Evolutionary conservation across 495 filamentous ascomycete genomes (phyloP).

Genomic region (Aspergillus homomorphus): DNA sequence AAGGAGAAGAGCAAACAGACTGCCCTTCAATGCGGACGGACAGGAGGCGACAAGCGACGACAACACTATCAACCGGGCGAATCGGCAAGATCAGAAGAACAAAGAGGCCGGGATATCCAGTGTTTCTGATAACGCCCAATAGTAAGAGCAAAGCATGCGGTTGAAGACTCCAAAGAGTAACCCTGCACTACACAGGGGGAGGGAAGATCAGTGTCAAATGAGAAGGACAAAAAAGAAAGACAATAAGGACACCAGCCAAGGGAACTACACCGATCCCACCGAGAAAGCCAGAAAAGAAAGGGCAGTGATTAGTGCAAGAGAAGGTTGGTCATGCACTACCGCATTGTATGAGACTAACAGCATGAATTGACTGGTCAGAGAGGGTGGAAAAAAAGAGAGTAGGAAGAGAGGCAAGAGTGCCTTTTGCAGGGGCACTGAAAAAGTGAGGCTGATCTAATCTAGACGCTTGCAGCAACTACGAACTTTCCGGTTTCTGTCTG

Average conservation of each 20-base stretch:
- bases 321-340: neutral
- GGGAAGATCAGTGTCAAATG: neutral
- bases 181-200: neutral
- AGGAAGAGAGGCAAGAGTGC: neutral
- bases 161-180: conserved; percentile 1
- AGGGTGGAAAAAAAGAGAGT: conserved; percentile 4
- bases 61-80: neutral
- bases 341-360: neutral
- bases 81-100: conserved; percentile 6
- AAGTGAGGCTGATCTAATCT: conserved; percentile 18
- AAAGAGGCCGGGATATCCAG: conserved; percentile 12
- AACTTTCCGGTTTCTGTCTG: conserved; percentile 6
- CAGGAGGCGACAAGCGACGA: neutral
- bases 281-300: neutral
- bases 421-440: conserved; percentile 8
- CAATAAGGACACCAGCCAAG: neutral
- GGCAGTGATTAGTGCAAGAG: too few species aligned
- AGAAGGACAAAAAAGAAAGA: neutral
- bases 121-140: conserved; percentile 15
- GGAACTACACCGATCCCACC: neutral
- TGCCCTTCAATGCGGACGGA: conserved; percentile 10
- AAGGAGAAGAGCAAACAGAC: conserved; percentile 16
- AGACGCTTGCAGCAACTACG: conserved; percentile 13
- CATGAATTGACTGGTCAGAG: neutral
- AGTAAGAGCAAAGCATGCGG: neutral